Conservation (phyloP, 805 yeast species). For the Candida parachauliodes region DNA sequence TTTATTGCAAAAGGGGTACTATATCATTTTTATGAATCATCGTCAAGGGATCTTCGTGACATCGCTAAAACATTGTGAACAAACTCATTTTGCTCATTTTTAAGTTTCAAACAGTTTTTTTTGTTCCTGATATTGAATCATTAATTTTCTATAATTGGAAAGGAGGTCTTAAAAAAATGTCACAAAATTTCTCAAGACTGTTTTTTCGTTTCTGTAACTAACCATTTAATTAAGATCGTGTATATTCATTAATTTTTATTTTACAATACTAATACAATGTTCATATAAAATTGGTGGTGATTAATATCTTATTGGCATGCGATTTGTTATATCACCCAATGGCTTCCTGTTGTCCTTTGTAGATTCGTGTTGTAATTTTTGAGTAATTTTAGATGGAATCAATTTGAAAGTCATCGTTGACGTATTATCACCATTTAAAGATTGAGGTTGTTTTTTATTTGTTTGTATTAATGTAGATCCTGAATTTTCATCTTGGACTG, state of each 20-base stretch:
- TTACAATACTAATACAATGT: too few relatives aligned
- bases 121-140: too few relatives aligned
- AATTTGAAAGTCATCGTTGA: constrained; percentile 36
- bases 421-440: constrained; percentile 24
- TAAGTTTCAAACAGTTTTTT: too few relatives aligned
- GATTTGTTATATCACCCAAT: constrained; percentile 19
- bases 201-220: constrained; percentile 1
- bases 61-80: too few relatives aligned
- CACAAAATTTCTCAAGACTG: not conserved
- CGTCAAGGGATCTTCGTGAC: too few relatives aligned
- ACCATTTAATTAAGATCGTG: not conserved
- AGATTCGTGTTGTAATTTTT: constrained; percentile 14
- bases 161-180: not conserved
- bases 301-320: too few relatives aligned
- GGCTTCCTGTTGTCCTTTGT: constrained; percentile 21
- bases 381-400: constrained; percentile 22
- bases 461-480: constrained; percentile 16
- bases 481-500: constrained; percentile 4
- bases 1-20: too few relatives aligned
- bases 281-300: too few relatives aligned
- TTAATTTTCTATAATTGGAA: not conserved
- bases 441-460: constrained; percentile 32
- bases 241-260: constrained; percentile 6
- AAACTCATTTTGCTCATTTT: too few relatives aligned
- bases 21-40: too few relatives aligned